These are phyloP conservation scores for Lachancea mirantina DNA, from an alignment of 805 yeast genomes.

Conservation along the genomic window DNA sequence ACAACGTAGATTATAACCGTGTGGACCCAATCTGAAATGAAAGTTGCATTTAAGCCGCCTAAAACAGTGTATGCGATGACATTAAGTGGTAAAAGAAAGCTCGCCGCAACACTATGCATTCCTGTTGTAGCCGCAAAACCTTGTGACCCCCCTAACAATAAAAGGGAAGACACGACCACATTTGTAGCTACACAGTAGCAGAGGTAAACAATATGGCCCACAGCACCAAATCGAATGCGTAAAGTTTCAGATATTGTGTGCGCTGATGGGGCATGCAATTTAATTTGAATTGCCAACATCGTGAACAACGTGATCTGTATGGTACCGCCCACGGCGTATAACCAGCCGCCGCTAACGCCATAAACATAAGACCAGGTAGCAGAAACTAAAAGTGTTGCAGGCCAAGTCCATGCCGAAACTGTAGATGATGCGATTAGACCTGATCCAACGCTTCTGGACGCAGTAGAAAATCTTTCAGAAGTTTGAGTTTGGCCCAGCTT, in stretches of 20 bases:
- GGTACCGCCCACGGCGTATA: constrained; percentile 34
- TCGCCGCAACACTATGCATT: constrained; percentile 40
- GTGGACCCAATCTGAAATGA: constrained; percentile 46
- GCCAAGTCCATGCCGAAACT: constrained; percentile 42
- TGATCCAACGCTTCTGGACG: constrained; percentile 34
- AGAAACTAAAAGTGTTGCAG: constrained; percentile 35
- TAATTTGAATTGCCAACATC: constrained; percentile 34
- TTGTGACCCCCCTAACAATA: constrained; percentile 40
- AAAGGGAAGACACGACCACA: constrained; percentile 33
- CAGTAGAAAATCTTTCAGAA: constrained; percentile 38
- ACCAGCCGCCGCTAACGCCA: constrained; percentile 37
- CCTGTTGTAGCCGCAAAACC: constrained; percentile 37
- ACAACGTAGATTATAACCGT: constrained; percentile 39
- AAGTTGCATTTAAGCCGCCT: constrained; percentile 48
- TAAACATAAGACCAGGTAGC: constrained; percentile 36
- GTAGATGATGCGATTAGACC: constrained; percentile 34
- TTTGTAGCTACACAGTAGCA: constrained; percentile 35
- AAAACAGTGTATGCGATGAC: constrained; percentile 42
- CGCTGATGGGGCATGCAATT: constrained; percentile 36
- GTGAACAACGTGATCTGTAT: constrained; percentile 35
- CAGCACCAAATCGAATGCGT: constrained; percentile 32
- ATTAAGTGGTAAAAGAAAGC: constrained; percentile 39
- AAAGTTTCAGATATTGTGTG: constrained; percentile 38
- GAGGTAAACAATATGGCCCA: constrained; percentile 32
- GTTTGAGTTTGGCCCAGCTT: constrained; percentile 35